Evolutionary conservation across 441 rosid species (phyloP).

Genomic region (Brassica hybrid): DNA sequence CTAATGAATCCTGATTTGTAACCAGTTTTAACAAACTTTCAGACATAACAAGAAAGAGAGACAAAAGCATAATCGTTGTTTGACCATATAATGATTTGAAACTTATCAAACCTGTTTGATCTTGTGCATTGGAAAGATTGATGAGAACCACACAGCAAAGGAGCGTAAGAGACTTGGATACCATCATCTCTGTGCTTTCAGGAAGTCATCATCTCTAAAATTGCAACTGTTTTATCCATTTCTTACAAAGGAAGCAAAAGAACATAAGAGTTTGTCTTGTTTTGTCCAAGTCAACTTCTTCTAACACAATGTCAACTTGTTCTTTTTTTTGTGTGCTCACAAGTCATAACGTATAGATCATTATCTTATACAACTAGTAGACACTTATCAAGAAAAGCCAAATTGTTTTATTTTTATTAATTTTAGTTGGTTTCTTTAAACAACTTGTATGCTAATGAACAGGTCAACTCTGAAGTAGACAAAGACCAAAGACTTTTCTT

Average conservation of each 20-base stretch:
- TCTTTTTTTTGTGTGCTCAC: conserved; percentile 38
- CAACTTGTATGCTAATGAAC: conserved; percentile 18
- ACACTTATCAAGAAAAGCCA: conserved; percentile 25
- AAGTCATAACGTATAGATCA: conserved; percentile 32
- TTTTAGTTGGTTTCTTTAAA: conserved; percentile 3
- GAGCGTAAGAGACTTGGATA: conserved; percentile 8
- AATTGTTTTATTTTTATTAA: too few species aligned
- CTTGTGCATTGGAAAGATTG: conserved; percentile 34
- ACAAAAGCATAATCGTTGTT: conserved; percentile 6
- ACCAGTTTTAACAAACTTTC: background rate
- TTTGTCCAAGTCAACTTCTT: conserved; percentile 36
- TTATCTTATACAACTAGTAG: conserved; percentile 32
- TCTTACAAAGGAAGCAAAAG: conserved; percentile 15
- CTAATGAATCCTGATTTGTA: conserved; percentile 40
- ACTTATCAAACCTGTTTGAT: conserved; percentile 36
- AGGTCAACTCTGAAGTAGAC: conserved; percentile 39
- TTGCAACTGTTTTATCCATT: conserved; percentile 31
- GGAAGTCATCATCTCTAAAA: conserved; percentile 7
- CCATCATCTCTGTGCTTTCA: conserved; percentile 22
- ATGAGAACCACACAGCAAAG: conserved; percentile 30
- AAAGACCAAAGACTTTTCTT: conserved; percentile 28
- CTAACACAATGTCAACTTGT: conserved; percentile 38
- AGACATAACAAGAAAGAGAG: background rate
- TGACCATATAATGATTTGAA: conserved; percentile 9
- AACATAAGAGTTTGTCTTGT: conserved; percentile 22